A percentile compares a stretch with the other conserved stretches of the same genome.
Evolutionary conservation across 371 early-diverging fungal species (phyloP).

Genomic region (Actinomortierella wolfii): DNA sequence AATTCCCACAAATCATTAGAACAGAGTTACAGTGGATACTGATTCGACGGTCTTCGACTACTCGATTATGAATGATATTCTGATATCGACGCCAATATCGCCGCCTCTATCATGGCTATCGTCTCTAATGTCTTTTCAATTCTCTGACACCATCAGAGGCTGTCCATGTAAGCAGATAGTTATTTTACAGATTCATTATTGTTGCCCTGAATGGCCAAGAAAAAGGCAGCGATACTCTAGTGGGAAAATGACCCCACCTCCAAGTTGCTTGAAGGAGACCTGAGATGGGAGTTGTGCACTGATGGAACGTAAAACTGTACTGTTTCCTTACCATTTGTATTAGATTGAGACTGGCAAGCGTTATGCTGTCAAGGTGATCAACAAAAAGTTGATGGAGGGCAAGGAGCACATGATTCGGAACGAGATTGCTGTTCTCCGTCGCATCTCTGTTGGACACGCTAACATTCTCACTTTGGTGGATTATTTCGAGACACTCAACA

Average conservation of each 20-base stretch:
- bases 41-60: no score
- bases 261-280: neutral
- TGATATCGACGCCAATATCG: no score
- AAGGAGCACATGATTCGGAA: slow-evolving; percentile 90
- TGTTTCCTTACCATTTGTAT: neutral
- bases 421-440: slow-evolving; percentile 85
- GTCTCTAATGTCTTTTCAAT: no score
- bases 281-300: neutral
- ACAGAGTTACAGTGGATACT: no score
- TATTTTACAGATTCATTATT: neutral
- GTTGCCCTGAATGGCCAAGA: neutral
- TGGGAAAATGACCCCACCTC: neutral
- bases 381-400: slow-evolving; percentile 87
- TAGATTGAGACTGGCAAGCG: slow-evolving; percentile 83
- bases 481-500: slow-evolving; percentile 92
- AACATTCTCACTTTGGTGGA: slow-evolving; percentile 88
- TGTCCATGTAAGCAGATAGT: slow-evolving; percentile 47
- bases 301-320: neutral
- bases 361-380: slow-evolving; percentile 92
- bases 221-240: neutral
- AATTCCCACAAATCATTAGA: no score
- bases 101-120: no score
- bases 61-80: no score
- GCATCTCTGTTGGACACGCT: slow-evolving; percentile 84
- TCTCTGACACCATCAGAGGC: slow-evolving; percentile 35